phyloP scores from a whole-genome alignment of 1,139 yeast species.

The Geotrichum macrosporum region DNA sequence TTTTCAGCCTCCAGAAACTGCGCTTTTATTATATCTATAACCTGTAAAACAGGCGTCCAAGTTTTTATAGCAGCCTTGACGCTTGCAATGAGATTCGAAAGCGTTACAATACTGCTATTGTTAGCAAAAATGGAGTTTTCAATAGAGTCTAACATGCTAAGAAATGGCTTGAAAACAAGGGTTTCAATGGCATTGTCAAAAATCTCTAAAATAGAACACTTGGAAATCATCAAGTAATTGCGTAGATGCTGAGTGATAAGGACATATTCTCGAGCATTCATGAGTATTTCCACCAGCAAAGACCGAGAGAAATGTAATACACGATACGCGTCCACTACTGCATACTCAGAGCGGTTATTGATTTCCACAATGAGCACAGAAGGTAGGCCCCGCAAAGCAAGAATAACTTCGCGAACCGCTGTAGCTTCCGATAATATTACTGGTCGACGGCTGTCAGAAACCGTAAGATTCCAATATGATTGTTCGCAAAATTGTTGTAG shows the following conservation, averaged over 20 bases:
- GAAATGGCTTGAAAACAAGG: background rate
- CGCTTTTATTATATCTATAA: background rate
- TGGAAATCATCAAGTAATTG: constrained; percentile 2
- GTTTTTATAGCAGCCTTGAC: constrained; percentile 5
- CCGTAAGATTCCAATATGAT: constrained; percentile 15
- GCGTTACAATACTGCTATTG: background rate
- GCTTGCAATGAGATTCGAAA: background rate
- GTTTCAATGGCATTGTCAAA: constrained; percentile 12
- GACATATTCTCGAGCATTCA: background rate
- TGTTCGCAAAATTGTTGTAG: constrained; percentile 12
- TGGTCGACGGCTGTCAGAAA: background rate
- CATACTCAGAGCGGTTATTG: background rate
- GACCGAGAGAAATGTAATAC: constrained; percentile 12
- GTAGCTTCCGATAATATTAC: constrained; percentile 11
- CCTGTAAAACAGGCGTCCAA: constrained; percentile 8
- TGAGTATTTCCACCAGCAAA: constrained; percentile 5
- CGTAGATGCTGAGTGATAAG: background rate
- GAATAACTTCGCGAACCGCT: constrained; percentile 8
- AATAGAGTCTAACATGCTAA: background rate
- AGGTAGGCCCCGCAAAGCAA: constrained; percentile 12
- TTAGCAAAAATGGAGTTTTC: constrained; percentile 3
- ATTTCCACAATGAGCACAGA: constrained; percentile 3
- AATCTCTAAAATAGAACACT: constrained; percentile 5
- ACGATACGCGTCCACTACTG: constrained; percentile 5
- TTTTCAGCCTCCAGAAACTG: background rate